Conservation (phyloP, 202 grass and related monocot species). For the Panicum virgatum region DNA sequence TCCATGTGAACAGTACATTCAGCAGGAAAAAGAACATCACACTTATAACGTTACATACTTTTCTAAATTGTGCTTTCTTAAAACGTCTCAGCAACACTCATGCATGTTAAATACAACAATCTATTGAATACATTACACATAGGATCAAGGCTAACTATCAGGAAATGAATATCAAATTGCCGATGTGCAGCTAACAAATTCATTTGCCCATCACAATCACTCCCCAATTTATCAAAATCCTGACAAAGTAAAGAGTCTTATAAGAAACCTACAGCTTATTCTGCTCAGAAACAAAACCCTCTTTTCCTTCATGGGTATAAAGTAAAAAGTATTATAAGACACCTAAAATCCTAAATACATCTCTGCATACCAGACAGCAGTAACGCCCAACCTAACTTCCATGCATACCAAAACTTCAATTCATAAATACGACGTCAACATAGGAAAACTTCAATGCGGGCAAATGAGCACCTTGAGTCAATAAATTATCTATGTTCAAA, state of each 20-base stretch:
- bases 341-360: neutral
- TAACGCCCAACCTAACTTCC: neutral
- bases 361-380: neutral
- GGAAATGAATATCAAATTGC: neutral
- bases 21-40: neutral
- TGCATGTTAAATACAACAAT: neutral
- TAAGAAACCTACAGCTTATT: neutral
- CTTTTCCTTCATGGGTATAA: neutral
- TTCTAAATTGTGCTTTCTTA: neutral
- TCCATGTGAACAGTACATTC: neutral
- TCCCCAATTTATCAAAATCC: neutral
- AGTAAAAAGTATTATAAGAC: slow-evolving; percentile 18
- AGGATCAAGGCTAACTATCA: neutral
- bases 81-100: neutral
- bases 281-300: neutral
- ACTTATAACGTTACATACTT: neutral
- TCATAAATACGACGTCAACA: neutral
- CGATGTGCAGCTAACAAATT: slow-evolving; percentile 1
- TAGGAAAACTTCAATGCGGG: neutral
- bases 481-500: neutral
- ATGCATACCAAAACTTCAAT: neutral
- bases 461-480: neutral
- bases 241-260: neutral
- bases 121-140: neutral
- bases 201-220: neutral